Conservation (phyloP, 2,329 filamentous ascomycete genomes). For the Chaetomium globosum region DNA sequence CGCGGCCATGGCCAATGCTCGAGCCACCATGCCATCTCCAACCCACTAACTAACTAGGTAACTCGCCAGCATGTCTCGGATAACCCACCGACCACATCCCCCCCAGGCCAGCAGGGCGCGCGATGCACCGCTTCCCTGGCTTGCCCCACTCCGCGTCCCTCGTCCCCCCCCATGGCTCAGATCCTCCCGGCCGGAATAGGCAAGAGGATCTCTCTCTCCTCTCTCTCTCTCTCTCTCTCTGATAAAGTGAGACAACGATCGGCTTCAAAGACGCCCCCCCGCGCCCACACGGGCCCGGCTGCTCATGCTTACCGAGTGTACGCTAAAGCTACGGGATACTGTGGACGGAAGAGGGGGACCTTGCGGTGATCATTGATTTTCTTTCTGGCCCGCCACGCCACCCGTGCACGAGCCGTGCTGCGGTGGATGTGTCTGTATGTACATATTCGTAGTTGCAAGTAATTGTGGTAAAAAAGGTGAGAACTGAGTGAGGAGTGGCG, state of each 20-base stretch:
- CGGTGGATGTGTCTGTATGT: background rate
- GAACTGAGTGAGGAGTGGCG: background rate
- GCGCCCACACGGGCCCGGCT: too few species aligned
- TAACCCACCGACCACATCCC: background rate
- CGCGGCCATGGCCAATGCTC: too few species aligned
- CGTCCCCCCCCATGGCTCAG: background rate
- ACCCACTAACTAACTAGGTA: too few species aligned
- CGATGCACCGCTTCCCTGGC: too few species aligned
- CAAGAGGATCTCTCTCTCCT: background rate
- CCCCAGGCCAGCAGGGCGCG: too few species aligned
- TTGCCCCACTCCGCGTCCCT: too few species aligned
- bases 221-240: too few species aligned
- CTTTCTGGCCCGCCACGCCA: background rate
- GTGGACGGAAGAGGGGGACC: background rate
- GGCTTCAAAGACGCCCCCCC: background rate
- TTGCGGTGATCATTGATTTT: background rate
- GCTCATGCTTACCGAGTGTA: too few species aligned
- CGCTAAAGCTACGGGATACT: background rate
- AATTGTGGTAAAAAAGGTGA: background rate
- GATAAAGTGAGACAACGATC: constrained; percentile 3
- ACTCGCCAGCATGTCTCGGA: background rate
- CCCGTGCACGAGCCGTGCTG: background rate
- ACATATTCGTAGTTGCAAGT: background rate
- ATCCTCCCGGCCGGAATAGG: background rate
- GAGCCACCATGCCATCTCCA: too few species aligned